Evolutionary conservation across 345 rosid genomes (phyloP), one percentile per base, ranked within the genome.

Genomic region (Balakata baccata): DNA sequence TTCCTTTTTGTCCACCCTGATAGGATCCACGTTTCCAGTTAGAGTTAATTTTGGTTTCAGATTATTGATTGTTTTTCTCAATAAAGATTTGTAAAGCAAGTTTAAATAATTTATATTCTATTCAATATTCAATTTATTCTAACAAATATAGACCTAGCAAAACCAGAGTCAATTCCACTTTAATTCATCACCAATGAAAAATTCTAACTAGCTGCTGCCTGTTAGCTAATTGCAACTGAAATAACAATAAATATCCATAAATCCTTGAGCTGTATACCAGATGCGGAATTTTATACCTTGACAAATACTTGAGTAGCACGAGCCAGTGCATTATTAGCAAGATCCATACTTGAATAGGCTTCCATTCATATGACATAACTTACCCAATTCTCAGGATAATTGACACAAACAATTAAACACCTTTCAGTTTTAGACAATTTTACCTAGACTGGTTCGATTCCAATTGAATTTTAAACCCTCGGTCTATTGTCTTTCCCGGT

Each of bases 291-390:
- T 39, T 74, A 71, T 86, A 96, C 98, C 99, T 96, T 96, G 71
- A 96, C 98, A 79, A 93, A 96, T 60, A 89, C 92, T 81, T 93
- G 93, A 58, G 97, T 89, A 74, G 99, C 96, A 80, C 98, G 93
- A 80, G 84, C 75, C 74, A 96, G 97, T 14, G 96, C 98, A 79
- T 91, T 93, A 66, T 90, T 87, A 20, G 91, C 96, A 82, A 93
- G 90, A 79, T 96, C 99, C 88, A 80, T 77, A 66, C 89, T 93
- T 79, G 90, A 92, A 77, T 81, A 86, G 67, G 81, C 83, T 84
- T 88, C 86, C 99, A 93, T 91, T 84, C 90, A 82, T 83, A 90
- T 79, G 68, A 89, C 81, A 82, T 96, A 96, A 11, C 96, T 85
- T 66, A 90, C 86, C 99, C 99, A 96, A 73, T 90, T 91, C 68